Percentiles rank a stretch among this genome's conserved stretches.
Conservation (phyloP, 345 rosid species). For the Arabis alpina region DNA sequence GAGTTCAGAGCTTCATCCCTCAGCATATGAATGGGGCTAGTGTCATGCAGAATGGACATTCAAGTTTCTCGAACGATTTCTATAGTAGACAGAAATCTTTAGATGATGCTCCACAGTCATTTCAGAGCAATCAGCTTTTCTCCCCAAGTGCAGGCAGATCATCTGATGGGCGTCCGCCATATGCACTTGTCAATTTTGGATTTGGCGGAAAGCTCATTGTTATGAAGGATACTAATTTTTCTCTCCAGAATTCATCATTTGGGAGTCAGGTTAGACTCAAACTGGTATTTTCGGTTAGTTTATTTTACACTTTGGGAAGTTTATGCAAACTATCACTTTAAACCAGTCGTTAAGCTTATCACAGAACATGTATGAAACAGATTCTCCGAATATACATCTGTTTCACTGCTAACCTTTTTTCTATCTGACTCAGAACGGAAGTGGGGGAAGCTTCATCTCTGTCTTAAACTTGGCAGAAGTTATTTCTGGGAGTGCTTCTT, state of each 20-base stretch:
- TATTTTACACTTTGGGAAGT: conserved; percentile 18
- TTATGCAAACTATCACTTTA: background rate
- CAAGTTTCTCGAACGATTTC: conserved; percentile 55
- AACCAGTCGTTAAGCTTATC: background rate
- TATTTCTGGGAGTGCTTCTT: conserved; percentile 49
- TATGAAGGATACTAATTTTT: conserved; percentile 59
- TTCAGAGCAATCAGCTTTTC: conserved; percentile 63
- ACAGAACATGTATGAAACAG: conserved; percentile 3
- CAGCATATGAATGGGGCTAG: conserved; percentile 58
- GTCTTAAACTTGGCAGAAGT: conserved; percentile 83
- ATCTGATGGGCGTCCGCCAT: conserved; percentile 94
- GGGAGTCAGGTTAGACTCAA: conserved; percentile 74
- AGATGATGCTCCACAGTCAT: conserved; percentile 53
- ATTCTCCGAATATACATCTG: conserved; percentile 5
- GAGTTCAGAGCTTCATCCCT: conserved; percentile 49
- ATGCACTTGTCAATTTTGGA: conserved; percentile 87
- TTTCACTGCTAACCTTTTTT: conserved; percentile 29
- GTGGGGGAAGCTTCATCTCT: conserved; percentile 56
- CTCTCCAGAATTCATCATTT: conserved; percentile 58
- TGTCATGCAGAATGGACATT: conserved; percentile 55
- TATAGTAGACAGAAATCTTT: conserved; percentile 53
- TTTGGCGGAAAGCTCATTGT: conserved; percentile 94
- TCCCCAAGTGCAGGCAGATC: conserved; percentile 66
- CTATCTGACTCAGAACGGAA: conserved; percentile 58
- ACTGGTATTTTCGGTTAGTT: conserved; percentile 15